Base-by-base conservation (phyloP, 768 basidiomycete genomes). In the Tremella yokohamensis region DNA sequence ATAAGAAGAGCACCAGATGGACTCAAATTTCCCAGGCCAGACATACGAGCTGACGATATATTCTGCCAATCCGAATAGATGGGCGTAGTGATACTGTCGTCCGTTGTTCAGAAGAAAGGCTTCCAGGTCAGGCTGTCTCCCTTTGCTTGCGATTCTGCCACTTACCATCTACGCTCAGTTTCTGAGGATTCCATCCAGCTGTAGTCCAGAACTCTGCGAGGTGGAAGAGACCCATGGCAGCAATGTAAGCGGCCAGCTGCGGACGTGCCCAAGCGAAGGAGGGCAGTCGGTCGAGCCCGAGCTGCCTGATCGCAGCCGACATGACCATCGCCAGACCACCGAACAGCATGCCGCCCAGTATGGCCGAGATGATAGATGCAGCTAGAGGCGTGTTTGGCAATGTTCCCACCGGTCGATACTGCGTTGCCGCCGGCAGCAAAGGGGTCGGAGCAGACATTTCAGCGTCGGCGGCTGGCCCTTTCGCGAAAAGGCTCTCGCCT, bases 41-140 rank as follows among this genome's bases (percentile, higher is more conserved):
- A 87, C 82, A 74, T 85, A 87, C 9, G 84, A 77, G 0, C 83
- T 84, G 39, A 88, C 54, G 52, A 94, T 73, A 76, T 90, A 92
- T 80, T 99, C 96, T 9, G 80, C 18, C 1, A 98, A 57, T 0
- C 91, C 96, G 47, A 83, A 77, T 19, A 82, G 78, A 74, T 98
- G 88, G 3, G 93, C 92, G 48, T 87, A 69, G 68, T 91, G 90
- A 76, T 99, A 99, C 75, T 83, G 80, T 2, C 78, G 71, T 1
- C 91, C 90, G 74, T 98, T 98, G 65, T 97, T 89, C 26, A 99
- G 81, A 3, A 99, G 82, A 77, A 90, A 99, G 0, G 96, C 96
- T 99, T 22, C 12, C 19, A 45, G 49, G n/a, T 15, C n/a, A 25
- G 16, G 45, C 3, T 16, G 6, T 49, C 38, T 56, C 6, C 52